These are phyloP conservation scores for Penicillium antarcticum DNA, from an alignment of 495 filamentous ascomycete species.

Conservation along the genomic window DNA sequence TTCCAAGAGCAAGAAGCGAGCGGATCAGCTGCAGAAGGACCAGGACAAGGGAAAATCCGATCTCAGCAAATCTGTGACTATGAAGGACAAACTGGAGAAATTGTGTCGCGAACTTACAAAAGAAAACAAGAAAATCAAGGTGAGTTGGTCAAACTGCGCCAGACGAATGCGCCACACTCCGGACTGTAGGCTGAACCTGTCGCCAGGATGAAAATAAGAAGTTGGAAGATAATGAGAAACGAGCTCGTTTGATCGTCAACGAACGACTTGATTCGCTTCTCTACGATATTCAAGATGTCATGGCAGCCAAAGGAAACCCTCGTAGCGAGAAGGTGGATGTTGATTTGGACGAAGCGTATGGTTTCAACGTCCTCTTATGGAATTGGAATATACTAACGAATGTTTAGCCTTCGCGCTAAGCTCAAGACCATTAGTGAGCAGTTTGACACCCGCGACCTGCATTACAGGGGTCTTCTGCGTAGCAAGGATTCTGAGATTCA, in stretches of 20 bases:
- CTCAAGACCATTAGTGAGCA: constrained; percentile 95
- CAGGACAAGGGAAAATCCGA: constrained; percentile 86
- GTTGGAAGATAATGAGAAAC: constrained; percentile 76
- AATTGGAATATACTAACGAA: constrained; percentile 5
- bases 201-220: constrained; percentile 87
- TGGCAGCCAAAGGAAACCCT: constrained; percentile 74
- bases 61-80: constrained; percentile 76
- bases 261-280: constrained; percentile 74
- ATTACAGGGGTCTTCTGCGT: constrained; percentile 83
- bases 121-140: constrained; percentile 97
- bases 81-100: constrained; percentile 95
- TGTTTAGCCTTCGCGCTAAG: constrained; percentile 72
- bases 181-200: neutral
- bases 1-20: constrained; percentile 90
- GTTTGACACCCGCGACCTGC: constrained; percentile 88
- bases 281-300: constrained; percentile 74
- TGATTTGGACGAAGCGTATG: constrained; percentile 84
- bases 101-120: constrained; percentile 86
- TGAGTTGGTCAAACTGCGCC: constrained; percentile 30
- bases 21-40: constrained; percentile 93
- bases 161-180: neutral
- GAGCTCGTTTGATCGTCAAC: constrained; percentile 78
- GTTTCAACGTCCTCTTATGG: neutral
- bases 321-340: constrained; percentile 70
- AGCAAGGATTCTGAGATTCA: constrained; percentile 97